Percentiles rank a stretch among this genome's conserved stretches.
Evolutionary conservation across 345 rosid genomes (phyloP).

Genomic region (Arabis hirsuta): DNA sequence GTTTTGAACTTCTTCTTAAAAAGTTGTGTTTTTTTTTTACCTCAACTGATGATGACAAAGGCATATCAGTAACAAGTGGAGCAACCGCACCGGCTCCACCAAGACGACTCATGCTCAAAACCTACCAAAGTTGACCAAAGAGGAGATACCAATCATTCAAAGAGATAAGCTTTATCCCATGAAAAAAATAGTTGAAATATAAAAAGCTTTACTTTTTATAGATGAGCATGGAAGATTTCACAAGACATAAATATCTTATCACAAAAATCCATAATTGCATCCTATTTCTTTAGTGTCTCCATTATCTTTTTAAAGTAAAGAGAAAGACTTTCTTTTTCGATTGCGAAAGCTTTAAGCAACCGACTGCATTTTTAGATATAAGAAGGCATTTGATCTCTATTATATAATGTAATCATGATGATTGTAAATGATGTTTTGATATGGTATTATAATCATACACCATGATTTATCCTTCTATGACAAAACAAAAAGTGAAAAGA

Average conservation of each 20-base stretch:
- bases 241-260: slow-evolving; percentile 28
- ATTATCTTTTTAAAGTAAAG: slow-evolving; percentile 39
- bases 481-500: slow-evolving; percentile 36
- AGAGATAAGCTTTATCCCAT: slow-evolving; percentile 39
- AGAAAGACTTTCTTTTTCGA: slow-evolving; percentile 18
- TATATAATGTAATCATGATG: slow-evolving; percentile 34
- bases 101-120: slow-evolving; percentile 97
- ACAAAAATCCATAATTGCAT: slow-evolving; percentile 42
- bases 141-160: slow-evolving; percentile 20
- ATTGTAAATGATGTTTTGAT: slow-evolving; percentile 22
- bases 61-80: slow-evolving; percentile 94
- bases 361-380: slow-evolving; percentile 38
- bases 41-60: slow-evolving; percentile 86
- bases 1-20: slow-evolving; percentile 15
- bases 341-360: slow-evolving; percentile 44
- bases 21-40: slow-evolving; percentile 44
- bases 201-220: slow-evolving; percentile 27
- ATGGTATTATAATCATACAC: slow-evolving; percentile 28
- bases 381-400: slow-evolving; percentile 19
- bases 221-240: slow-evolving; percentile 39
- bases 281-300: slow-evolving; percentile 37
- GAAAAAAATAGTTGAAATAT: not conserved
- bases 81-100: slow-evolving; percentile 99
- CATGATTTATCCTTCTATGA: slow-evolving; percentile 27
- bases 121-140: slow-evolving; percentile 62